Percentiles rank a stretch among this genome's conserved stretches.
These are phyloP conservation scores for Skeletonema tropicum DNA, from an alignment of 108 stramenopile genomes.

Conservation along the genomic window DNA sequence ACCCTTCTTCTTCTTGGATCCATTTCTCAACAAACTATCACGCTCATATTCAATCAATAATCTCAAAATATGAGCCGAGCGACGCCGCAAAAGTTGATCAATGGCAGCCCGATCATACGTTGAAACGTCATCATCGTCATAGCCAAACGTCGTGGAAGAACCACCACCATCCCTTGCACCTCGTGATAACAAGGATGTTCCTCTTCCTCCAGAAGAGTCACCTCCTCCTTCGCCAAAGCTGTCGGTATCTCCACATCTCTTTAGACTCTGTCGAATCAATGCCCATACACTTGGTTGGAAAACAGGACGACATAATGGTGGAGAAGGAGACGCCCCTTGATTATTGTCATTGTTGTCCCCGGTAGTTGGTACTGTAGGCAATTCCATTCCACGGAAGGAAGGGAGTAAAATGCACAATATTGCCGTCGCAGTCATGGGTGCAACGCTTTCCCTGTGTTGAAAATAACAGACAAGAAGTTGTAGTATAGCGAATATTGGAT, in stretches of 20 bases:
- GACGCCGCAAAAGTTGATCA: constrained; percentile 60
- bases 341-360: not conserved
- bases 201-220: constrained; percentile 14
- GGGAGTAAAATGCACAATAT: constrained; percentile 65
- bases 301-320: constrained; percentile 29
- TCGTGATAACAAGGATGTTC: constrained; percentile 29
- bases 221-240: constrained; percentile 25
- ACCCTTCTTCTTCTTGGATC: not conserved
- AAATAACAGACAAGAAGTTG: not conserved
- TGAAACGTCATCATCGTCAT: constrained; percentile 9
- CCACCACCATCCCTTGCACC: constrained; percentile 2
- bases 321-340: not conserved
- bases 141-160: not conserved
- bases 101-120: constrained; percentile 7
- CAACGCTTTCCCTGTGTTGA: constrained; percentile 21
- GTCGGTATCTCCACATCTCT: constrained; percentile 48
- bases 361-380: constrained; percentile 25
- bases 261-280: constrained; percentile 56
- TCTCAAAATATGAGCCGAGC: constrained; percentile 65
- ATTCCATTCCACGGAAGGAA: constrained; percentile 40
- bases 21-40: constrained; percentile 7
- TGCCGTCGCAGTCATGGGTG: constrained; percentile 56
- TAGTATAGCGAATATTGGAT: too few relatives aligned
- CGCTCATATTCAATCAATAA: constrained; percentile 44
- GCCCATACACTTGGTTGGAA: constrained; percentile 57